Evolutionary conservation across 2,329 filamentous ascomycete species (phyloP).

Genomic region (Aspergillus tubingensis): DNA sequence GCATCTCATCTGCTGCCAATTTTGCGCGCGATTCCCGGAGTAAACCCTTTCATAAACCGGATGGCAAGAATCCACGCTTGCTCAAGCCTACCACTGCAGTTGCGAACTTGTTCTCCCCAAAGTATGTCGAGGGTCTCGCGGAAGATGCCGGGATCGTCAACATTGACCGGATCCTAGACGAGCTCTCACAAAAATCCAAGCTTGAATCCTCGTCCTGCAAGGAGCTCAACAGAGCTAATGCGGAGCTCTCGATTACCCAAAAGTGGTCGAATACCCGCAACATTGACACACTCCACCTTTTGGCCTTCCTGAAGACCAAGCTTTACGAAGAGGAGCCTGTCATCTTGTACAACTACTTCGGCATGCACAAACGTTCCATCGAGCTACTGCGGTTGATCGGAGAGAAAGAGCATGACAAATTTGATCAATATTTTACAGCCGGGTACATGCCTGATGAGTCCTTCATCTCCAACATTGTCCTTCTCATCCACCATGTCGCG

Average conservation of each 20-base stretch:
- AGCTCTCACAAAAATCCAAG: slow-evolving; percentile 23
- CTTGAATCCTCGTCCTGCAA: slow-evolving; percentile 14
- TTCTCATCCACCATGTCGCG: slow-evolving; percentile 29
- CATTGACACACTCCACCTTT: slow-evolving; percentile 27
- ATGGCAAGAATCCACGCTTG: slow-evolving; percentile 25
- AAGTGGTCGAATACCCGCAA: slow-evolving; percentile 26
- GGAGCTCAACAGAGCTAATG: slow-evolving; percentile 11
- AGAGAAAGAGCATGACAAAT: slow-evolving; percentile 30
- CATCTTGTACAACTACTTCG: slow-evolving; percentile 33
- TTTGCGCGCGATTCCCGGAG: slow-evolving; percentile 30
- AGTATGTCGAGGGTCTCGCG: slow-evolving; percentile 18
- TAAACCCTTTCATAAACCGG: slow-evolving; percentile 19
- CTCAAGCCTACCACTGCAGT: slow-evolving; percentile 29
- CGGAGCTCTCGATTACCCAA: slow-evolving; percentile 7
- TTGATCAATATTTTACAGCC: slow-evolving; percentile 30
- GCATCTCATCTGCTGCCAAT: slow-evolving; percentile 27
- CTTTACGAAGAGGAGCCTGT: slow-evolving; percentile 32
- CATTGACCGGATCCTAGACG: slow-evolving; percentile 20
- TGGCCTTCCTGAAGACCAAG: slow-evolving; percentile 26
- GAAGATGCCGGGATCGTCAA: slow-evolving; percentile 16
- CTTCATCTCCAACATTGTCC: slow-evolving; percentile 27
- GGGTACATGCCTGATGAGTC: slow-evolving; percentile 30
- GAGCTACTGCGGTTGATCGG: slow-evolving; percentile 29
- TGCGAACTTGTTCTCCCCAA: slow-evolving; percentile 24
- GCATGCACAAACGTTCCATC: slow-evolving; percentile 32